Evolutionary conservation across 177 flowering plant genomes (phyloP), one percentile per base, ranked within the genome.

Genomic region (Telopea speciosissima): DNA sequence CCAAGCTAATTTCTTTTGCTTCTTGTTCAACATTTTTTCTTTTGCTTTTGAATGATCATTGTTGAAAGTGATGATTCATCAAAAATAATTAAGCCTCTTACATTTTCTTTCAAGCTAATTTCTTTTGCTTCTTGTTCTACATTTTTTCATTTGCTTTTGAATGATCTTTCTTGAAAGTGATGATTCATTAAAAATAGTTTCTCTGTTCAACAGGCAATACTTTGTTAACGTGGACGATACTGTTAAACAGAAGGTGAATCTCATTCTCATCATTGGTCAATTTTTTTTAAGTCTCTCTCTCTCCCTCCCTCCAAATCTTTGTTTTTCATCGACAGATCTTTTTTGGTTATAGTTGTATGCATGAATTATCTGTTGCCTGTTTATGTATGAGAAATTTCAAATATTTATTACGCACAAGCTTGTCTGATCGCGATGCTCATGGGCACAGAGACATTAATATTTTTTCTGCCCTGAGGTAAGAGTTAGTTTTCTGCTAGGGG

Each of bases 51-150:
- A 56, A 28, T 54, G 16, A 49, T 68, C 26, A 42, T 64, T 13
- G 45, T 33, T 54, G 19, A 26, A 24, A 33, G 33, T 19, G 59
- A 52, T 67, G 16, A 17, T n/a, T n/a, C n/a, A n/a, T n/a, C n/a
- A n/a, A n/a, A n/a, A n/a, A n/a, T 17, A 88, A 80, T 89, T 88
- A 66, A 82, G 88, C 77, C 59, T 11, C 16, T 67, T 44, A 16
- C 13, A 0, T 25, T 31, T 17, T 9, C 52, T 40, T 66, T 45
- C 24, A 19, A 23, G 22, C 13, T 65, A 33, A 24, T 66, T 21
- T 25, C 24, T 19, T 19, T 44, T 63, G 33, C 60, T 44, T 1
- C n/a, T 58, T 65, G 19, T 63, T 63, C 22, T 26, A 6, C 13
- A 19, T 21, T 19, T 31, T 28, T 28, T 28, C 31, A 28, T 28